These are phyloP conservation scores for Barnettozyma siamensis DNA, from an alignment of 805 yeast genomes.

Conservation along the genomic window DNA sequence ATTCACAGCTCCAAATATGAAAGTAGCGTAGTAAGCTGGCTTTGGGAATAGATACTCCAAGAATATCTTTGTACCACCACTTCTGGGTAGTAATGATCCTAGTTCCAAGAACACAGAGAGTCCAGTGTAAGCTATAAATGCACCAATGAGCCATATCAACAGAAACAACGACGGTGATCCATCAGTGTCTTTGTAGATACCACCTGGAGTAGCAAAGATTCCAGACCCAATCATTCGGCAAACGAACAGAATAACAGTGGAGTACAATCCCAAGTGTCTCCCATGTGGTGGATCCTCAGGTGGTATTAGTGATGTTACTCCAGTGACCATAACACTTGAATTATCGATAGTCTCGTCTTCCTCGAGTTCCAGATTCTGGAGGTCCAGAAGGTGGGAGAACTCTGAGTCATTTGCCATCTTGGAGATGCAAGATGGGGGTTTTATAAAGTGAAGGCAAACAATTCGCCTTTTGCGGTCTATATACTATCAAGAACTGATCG, in stretches of 20 bases:
- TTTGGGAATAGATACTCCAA: slow-evolving; percentile 55
- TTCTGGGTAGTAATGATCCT: slow-evolving; percentile 61
- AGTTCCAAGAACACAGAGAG: slow-evolving; percentile 58
- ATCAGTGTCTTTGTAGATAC: slow-evolving; percentile 45
- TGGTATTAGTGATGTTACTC: slow-evolving; percentile 6
- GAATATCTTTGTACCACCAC: slow-evolving; percentile 69
- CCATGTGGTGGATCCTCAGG: slow-evolving; percentile 48
- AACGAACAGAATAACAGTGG: slow-evolving; percentile 55
- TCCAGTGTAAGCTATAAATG: slow-evolving; percentile 56
- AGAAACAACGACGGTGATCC: slow-evolving; percentile 56
- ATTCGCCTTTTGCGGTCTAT: too few species aligned
- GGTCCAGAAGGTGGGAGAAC: slow-evolving; percentile 2
- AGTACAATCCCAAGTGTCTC: slow-evolving; percentile 59
- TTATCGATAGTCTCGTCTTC: slow-evolving; percentile 13
- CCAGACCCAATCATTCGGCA: slow-evolving; percentile 72
- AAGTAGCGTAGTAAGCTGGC: slow-evolving; percentile 50
- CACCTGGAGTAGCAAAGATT: slow-evolving; percentile 57
- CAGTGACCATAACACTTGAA: slow-evolving; percentile 1
- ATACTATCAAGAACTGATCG: too few species aligned
- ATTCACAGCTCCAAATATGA: slow-evolving; percentile 34
- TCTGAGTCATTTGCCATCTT: slow-evolving; percentile 1
- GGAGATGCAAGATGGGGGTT: too few species aligned
- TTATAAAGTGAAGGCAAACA: too few species aligned
- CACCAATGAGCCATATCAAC: slow-evolving; percentile 56
- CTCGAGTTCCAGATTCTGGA: slow-evolving; percentile 8